phyloP scores from a whole-genome alignment of 1,284 basidiomycete species.

The Cystobasidium pallidum region DNA sequence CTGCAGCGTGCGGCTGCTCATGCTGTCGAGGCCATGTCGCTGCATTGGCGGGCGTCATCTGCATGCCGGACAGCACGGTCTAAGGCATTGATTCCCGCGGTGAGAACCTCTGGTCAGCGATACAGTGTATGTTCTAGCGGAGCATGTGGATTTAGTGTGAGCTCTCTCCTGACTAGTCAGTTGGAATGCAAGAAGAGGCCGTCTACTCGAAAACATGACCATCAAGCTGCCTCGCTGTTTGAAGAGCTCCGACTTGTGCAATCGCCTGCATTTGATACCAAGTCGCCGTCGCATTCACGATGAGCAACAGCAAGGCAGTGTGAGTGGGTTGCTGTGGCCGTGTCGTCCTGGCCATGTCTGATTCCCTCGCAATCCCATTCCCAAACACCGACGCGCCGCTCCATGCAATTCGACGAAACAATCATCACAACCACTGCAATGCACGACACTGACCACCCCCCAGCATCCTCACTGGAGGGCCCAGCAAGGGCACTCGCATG shows the following conservation, averaged over 20 bases:
- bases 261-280: neutral
- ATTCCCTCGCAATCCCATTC: neutral
- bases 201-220: neutral
- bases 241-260: neutral
- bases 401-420: too few species aligned
- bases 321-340: neutral
- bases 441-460: neutral
- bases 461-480: conserved; percentile 42
- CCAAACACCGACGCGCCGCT: too few species aligned
- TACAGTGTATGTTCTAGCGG: too few species aligned
- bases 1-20: neutral
- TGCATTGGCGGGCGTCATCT: conserved; percentile 15
- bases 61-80: neutral
- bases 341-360: neutral
- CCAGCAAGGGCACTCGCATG: conserved; percentile 58
- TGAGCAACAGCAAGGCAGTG: conserved; percentile 37
- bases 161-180: neutral
- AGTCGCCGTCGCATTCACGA: neutral
- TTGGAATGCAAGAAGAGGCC: too few species aligned
- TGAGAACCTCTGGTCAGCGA: too few species aligned
- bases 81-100: neutral
- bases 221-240: neutral
- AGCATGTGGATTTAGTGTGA: neutral
- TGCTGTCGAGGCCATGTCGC: neutral
- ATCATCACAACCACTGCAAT: neutral